These are phyloP conservation scores for Petunia hybrid DNA, from an alignment of 305 asterid genomes.

Conservation along the genomic window DNA sequence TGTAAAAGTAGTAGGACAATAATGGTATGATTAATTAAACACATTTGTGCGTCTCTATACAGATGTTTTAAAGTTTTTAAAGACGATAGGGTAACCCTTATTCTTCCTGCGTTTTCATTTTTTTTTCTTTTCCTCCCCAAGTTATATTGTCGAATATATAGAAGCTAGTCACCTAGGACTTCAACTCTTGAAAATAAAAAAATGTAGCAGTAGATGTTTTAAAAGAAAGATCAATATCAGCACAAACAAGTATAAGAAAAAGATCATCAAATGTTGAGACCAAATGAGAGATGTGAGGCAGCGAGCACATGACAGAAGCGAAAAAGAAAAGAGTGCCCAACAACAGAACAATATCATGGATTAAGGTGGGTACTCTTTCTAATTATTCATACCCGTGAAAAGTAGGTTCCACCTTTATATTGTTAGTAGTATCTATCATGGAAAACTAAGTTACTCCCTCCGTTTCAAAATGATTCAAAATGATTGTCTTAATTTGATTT, in stretches of 20 bases:
- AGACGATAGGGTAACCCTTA: neutral
- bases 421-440: neutral
- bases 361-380: conserved; percentile 34
- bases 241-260: neutral
- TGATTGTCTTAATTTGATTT: too few species aligned
- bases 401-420: conserved; percentile 43
- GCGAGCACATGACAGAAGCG: conserved; percentile 30
- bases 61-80: neutral
- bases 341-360: conserved; percentile 41
- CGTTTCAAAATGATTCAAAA: too few species aligned
- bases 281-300: conserved; percentile 39
- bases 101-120: too few species aligned
- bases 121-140: too few species aligned
- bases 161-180: neutral
- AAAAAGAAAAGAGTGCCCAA: conserved; percentile 34
- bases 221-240: neutral
- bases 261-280: neutral
- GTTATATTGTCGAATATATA: too few species aligned
- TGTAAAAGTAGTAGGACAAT: neutral
- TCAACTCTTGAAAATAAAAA: too few species aligned
- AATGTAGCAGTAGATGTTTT: neutral
- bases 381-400: conserved; percentile 56
- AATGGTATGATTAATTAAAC: neutral
- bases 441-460: neutral
- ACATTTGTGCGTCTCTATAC: neutral